These are phyloP conservation scores for Exophiala calicioides DNA, from an alignment of 2,329 filamentous ascomycete species.

Conservation along the genomic window DNA sequence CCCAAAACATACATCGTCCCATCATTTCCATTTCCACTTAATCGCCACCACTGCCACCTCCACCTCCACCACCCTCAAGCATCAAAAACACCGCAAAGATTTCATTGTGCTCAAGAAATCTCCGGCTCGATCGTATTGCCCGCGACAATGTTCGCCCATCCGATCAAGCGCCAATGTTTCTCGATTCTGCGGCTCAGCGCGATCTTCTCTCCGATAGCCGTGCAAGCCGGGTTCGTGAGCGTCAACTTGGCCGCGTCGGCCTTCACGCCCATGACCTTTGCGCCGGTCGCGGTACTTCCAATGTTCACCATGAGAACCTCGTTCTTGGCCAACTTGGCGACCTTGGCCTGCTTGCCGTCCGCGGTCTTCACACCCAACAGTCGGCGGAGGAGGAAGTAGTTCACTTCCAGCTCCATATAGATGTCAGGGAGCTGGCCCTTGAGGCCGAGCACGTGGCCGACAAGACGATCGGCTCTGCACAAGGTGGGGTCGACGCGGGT, in stretches of 20 bases:
- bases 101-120: constrained; percentile 20
- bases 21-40: too few relatives aligned
- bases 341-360: constrained; percentile 98
- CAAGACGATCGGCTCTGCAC: constrained; percentile 97
- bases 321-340: constrained; percentile 96
- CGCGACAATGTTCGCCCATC: constrained; percentile 78
- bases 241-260: constrained; percentile 95
- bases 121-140: constrained; percentile 51
- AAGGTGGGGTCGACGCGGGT: constrained; percentile 96
- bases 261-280: constrained; percentile 96
- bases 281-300: constrained; percentile 92
- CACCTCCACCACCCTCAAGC: too few relatives aligned
- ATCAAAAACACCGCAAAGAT: too few relatives aligned
- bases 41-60: too few relatives aligned
- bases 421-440: constrained; percentile 93
- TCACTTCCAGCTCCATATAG: constrained; percentile 97
- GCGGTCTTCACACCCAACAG: constrained; percentile 96
- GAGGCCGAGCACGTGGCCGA: constrained; percentile 95
- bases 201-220: constrained; percentile 97
- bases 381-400: constrained; percentile 96
- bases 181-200: constrained; percentile 94
- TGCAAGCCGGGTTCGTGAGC: constrained; percentile 91
- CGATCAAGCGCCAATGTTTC: constrained; percentile 97
- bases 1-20: too few relatives aligned
- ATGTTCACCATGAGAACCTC: constrained; percentile 99